phyloP scores from a whole-genome alignment of 1,284 basidiomycete species.

The Sanguinoderma infundibulare region DNA sequence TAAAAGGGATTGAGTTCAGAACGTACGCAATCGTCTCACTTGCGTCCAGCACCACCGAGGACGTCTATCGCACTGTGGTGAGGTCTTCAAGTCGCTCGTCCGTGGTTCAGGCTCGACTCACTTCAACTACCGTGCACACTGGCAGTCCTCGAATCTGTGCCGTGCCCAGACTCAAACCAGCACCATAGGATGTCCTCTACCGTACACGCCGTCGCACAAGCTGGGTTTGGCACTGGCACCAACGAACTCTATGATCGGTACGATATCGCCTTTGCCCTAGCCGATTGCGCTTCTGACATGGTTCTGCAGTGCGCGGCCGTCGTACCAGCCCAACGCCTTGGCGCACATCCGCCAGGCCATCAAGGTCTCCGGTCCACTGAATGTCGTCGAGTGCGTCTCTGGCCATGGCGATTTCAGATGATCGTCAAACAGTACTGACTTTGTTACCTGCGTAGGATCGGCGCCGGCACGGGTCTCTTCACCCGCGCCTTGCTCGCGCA shows the following conservation, averaged over 20 bases:
- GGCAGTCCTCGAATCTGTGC: not conserved
- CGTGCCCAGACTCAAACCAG: not conserved
- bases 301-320: conserved; percentile 63
- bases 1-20: not conserved
- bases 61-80: not conserved
- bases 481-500: conserved; percentile 75
- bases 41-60: no score
- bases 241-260: conserved; percentile 79
- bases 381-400: conserved; percentile 67
- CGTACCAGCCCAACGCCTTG: conserved; percentile 65
- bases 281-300: conserved; percentile 5
- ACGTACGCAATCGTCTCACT: not conserved
- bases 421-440: not conserved
- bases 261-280: conserved; percentile 1
- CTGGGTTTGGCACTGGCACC: conserved; percentile 71
- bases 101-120: not conserved
- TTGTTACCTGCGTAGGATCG: conserved; percentile 48
- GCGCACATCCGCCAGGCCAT: conserved; percentile 56
- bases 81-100: not conserved
- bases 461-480: conserved; percentile 80
- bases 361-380: conserved; percentile 46
- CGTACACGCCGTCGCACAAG: conserved; percentile 61
- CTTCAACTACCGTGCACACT: not conserved
- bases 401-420: no score
- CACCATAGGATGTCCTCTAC: conserved; percentile 5